A percentile compares a stretch with the other conserved stretches of the same genome.
These are phyloP conservation scores for Colletotrichum liaoningense DNA, from an alignment of 2,329 filamentous ascomycete species.

Conservation along the genomic window DNA sequence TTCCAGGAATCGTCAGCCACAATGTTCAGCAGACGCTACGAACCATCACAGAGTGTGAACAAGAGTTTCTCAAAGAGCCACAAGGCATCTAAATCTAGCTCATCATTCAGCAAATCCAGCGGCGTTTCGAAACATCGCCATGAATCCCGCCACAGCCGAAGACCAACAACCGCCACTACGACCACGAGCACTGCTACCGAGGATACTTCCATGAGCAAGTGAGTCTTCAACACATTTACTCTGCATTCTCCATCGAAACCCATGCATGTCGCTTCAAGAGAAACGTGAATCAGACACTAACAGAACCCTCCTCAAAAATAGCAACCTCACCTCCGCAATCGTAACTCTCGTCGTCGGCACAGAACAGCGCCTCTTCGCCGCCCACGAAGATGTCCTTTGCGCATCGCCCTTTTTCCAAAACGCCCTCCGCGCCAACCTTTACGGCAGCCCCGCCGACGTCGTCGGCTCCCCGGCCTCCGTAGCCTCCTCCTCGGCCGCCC, in stretches of 20 bases:
- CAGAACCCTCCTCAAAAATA: slow-evolving; percentile 43
- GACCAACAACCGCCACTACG: slow-evolving; percentile 61
- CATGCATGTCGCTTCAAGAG: neutral
- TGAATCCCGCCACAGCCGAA: slow-evolving; percentile 59
- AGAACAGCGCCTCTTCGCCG: slow-evolving; percentile 88
- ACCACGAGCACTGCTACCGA: slow-evolving; percentile 48
- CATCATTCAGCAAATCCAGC: slow-evolving; percentile 66
- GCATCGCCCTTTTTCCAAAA: slow-evolving; percentile 83
- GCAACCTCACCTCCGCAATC: slow-evolving; percentile 73
- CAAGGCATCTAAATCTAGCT: slow-evolving; percentile 61
- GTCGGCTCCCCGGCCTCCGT: too few species aligned
- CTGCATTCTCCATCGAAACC: neutral
- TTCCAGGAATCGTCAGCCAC: slow-evolving; percentile 35
- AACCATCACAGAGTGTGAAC: slow-evolving; percentile 50
- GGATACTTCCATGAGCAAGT: slow-evolving; percentile 58
- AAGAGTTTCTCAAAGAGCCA: slow-evolving; percentile 66
- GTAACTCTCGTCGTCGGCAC: slow-evolving; percentile 85
- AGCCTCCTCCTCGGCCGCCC: neutral
- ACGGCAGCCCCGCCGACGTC: slow-evolving; percentile 70
- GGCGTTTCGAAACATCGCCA: slow-evolving; percentile 67
- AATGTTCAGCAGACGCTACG: slow-evolving; percentile 63
- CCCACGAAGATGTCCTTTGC: slow-evolving; percentile 86
- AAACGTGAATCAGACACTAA: neutral
- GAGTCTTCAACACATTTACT: slow-evolving; percentile 39
- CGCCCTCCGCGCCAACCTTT: slow-evolving; percentile 62